These are phyloP conservation scores for Pyrenula aspistea DNA, from an alignment of 495 filamentous ascomycete species.

Conservation along the genomic window DNA sequence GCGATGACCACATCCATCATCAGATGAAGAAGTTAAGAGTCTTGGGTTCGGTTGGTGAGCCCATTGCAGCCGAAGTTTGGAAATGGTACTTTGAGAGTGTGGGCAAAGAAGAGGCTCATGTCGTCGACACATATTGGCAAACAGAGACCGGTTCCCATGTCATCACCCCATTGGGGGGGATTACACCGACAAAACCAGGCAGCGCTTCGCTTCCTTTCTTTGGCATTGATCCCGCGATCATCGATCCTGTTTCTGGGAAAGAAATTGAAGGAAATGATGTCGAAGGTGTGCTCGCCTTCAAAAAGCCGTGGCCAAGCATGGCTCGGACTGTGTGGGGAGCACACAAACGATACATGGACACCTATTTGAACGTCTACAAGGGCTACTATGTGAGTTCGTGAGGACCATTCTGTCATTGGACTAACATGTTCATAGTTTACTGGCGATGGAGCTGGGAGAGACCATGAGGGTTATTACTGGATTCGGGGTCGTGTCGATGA, in stretches of 20 bases:
- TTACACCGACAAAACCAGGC: constrained; percentile 45
- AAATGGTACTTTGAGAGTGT: constrained; percentile 99
- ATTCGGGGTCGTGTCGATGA: constrained; percentile 98
- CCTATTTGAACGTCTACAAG: constrained; percentile 95
- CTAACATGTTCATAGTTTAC: constrained; percentile 63
- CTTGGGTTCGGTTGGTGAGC: constrained; percentile 94
- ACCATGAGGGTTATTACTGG: constrained; percentile 99
- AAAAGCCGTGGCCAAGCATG: constrained; percentile 98
- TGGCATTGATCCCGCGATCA: constrained; percentile 94
- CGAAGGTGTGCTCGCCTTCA: constrained; percentile 94
- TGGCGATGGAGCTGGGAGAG: constrained; percentile 90
- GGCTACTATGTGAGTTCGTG: constrained; percentile 77
- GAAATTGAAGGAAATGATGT: constrained; percentile 95
- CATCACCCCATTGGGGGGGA: constrained; percentile 43
- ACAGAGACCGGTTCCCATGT: constrained; percentile 97
- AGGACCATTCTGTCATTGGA: constrained; percentile 1
- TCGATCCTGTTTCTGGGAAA: constrained; percentile 90
- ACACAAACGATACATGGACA: constrained; percentile 98
- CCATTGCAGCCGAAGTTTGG: constrained; percentile 97
- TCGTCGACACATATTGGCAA: constrained; percentile 99
- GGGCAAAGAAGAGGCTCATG: constrained; percentile 83
- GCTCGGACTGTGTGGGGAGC: constrained; percentile 96
- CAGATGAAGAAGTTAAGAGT: constrained; percentile 83
- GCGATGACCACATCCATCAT: constrained; percentile 78
- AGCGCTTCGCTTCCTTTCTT: constrained; percentile 67